A percentile compares a stretch with the other conserved stretches of the same genome.
Evolutionary conservation across 2,329 filamentous ascomycete genomes (phyloP).

Genomic region (Myriosclerotinia curreyana): DNA sequence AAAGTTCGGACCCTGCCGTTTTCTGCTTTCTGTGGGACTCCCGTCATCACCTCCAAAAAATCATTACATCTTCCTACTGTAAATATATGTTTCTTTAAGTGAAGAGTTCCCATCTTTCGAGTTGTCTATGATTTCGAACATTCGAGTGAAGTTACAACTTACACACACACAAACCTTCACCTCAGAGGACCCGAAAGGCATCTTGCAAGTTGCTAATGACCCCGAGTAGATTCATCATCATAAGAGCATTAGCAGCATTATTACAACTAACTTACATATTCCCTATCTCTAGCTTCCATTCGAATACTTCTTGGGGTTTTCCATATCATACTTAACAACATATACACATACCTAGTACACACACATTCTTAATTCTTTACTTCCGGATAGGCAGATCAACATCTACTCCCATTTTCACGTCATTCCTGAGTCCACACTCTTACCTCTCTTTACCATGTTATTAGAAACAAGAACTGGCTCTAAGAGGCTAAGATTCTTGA

Average conservation of each 20-base stretch:
- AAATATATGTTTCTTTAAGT: neutral
- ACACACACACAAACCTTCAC: neutral
- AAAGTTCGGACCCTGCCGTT: slow-evolving; percentile 6
- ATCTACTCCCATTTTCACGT: neutral
- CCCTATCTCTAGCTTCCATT: neutral
- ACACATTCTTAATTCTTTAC: too few relatives aligned
- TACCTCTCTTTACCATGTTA: neutral
- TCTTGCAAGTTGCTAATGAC: neutral
- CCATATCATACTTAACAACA: neutral
- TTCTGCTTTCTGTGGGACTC: neutral
- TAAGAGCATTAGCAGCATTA: neutral
- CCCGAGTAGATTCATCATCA: neutral
- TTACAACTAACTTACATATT: neutral
- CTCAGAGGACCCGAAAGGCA: neutral
- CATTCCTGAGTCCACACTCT: too few relatives aligned
- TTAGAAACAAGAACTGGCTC: neutral
- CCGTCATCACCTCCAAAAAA: too few relatives aligned
- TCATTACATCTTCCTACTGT: too few relatives aligned
- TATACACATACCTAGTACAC: neutral
- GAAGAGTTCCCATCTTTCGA: neutral
- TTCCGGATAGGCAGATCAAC: too few relatives aligned
- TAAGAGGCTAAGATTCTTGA: neutral
- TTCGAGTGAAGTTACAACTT: neutral
- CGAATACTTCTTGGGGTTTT: neutral
- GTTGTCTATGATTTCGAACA: neutral